phyloP scores from a whole-genome alignment of 2,329 filamentous ascomycete species.

The Fusarium camptoceras region DNA sequence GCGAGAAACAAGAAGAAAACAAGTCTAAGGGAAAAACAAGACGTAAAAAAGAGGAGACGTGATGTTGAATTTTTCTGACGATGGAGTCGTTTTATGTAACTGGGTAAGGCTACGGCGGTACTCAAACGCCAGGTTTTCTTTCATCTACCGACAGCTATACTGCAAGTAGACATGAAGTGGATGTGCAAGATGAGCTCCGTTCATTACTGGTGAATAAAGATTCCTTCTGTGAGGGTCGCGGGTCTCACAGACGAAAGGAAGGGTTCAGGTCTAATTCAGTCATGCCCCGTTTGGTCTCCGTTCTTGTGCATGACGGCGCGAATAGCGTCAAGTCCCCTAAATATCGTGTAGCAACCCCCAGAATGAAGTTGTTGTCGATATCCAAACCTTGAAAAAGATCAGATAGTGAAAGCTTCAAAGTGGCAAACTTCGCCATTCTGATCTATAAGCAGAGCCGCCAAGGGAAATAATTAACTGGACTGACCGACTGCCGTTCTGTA shows the following conservation, averaged over 20 bases:
- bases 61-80: constrained; percentile 9
- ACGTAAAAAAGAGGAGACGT: constrained; percentile 38
- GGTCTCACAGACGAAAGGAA: neutral
- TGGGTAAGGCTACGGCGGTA: constrained; percentile 24
- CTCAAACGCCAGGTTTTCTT: constrained; percentile 12
- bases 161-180: constrained; percentile 6
- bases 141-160: constrained; percentile 20
- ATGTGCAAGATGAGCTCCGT: neutral
- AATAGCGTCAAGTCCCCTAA: constrained; percentile 14
- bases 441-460: constrained; percentile 30
- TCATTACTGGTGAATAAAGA: constrained; percentile 1
- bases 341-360: neutral
- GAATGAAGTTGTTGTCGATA: neutral
- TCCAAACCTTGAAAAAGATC: neutral
- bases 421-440: constrained; percentile 35
- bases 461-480: constrained; percentile 1
- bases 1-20: constrained; percentile 2
- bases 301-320: constrained; percentile 33
- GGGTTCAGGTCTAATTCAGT: constrained; percentile 16
- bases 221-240: constrained; percentile 21
- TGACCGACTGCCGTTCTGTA: constrained; percentile 42
- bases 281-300: constrained; percentile 33
- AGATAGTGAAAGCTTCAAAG: constrained; percentile 9
- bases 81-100: constrained; percentile 33
- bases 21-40: constrained; percentile 15